phyloP scores from a whole-genome alignment of 1,284 basidiomycete genomes.

The Schizophyllum commune region DNA sequence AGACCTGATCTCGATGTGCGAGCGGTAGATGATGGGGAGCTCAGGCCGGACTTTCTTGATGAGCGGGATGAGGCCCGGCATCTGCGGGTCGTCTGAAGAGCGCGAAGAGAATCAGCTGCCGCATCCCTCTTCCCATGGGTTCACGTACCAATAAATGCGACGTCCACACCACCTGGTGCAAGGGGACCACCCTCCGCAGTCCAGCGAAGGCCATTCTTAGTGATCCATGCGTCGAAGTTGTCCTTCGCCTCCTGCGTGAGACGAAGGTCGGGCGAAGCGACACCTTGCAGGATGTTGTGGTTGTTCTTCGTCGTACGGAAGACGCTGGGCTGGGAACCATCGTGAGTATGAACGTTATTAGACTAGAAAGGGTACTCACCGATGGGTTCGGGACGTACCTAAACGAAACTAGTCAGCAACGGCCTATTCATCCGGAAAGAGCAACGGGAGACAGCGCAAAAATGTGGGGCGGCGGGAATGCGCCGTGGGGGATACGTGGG shows the following conservation, averaged over 20 bases:
- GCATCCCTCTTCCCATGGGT: neutral
- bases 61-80: constrained; percentile 82
- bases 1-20: constrained; percentile 84
- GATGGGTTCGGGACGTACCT: constrained; percentile 86
- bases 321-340: constrained; percentile 45
- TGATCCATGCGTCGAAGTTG: constrained; percentile 81
- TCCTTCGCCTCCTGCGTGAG: constrained; percentile 70
- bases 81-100: constrained; percentile 67
- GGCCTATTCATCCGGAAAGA: neutral
- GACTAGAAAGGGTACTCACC: neutral
- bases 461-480: constrained; percentile 5
- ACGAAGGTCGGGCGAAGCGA: constrained; percentile 66
- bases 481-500: constrained; percentile 2
- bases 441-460: constrained; percentile 5
- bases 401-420: constrained; percentile 1
- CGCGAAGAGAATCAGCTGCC: constrained; percentile 3
- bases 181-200: constrained; percentile 73
- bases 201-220: constrained; percentile 78
- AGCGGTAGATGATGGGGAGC: constrained; percentile 81
- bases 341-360: neutral
- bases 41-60: constrained; percentile 58
- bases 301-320: constrained; percentile 92
- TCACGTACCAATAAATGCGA: constrained; percentile 70
- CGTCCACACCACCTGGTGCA: constrained; percentile 70
- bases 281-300: constrained; percentile 84